Evolutionary conservation across 345 rosid species (phyloP).

Genomic region (Eucalyptus regnans): DNA sequence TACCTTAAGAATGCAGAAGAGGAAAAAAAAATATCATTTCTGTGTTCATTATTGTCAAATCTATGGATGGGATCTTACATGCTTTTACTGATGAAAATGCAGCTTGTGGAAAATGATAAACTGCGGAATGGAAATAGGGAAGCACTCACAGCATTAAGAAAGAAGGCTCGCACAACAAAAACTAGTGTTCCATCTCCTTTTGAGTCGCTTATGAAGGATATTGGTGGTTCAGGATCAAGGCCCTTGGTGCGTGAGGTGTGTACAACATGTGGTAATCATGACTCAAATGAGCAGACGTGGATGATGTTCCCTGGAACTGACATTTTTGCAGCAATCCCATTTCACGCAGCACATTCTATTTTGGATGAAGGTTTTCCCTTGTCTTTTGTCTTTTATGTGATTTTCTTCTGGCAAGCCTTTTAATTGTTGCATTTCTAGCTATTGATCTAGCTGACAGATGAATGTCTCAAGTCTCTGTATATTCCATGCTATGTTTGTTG

Average conservation of each 20-base stretch:
- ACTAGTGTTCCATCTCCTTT: constrained; percentile 57
- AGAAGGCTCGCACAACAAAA: constrained; percentile 66
- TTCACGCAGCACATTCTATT: constrained; percentile 72
- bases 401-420: not conserved
- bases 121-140: constrained; percentile 69
- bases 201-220: constrained; percentile 68
- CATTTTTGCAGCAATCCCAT: constrained; percentile 55
- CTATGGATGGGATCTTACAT: not conserved
- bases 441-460: not conserved
- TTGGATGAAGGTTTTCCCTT: constrained; percentile 58
- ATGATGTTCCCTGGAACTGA: constrained; percentile 79
- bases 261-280: constrained; percentile 64
- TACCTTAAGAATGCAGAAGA: not conserved
- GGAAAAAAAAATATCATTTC: not conserved
- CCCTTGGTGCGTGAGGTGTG: constrained; percentile 75
- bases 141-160: constrained; percentile 71
- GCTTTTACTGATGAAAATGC: constrained; percentile 1
- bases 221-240: constrained; percentile 22
- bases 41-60: not conserved
- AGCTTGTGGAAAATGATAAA: constrained; percentile 72
- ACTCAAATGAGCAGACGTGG: constrained; percentile 60
- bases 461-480: not conserved
- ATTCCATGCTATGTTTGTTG: not conserved
- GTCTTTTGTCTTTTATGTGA: not conserved
- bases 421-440: not conserved